A percentile compares a stretch with the other conserved stretches of the same genome.
phyloP scores from a whole-genome alignment of 192 early-diverging fungal genomes.

The Entomortierella beljakovae region DNA sequence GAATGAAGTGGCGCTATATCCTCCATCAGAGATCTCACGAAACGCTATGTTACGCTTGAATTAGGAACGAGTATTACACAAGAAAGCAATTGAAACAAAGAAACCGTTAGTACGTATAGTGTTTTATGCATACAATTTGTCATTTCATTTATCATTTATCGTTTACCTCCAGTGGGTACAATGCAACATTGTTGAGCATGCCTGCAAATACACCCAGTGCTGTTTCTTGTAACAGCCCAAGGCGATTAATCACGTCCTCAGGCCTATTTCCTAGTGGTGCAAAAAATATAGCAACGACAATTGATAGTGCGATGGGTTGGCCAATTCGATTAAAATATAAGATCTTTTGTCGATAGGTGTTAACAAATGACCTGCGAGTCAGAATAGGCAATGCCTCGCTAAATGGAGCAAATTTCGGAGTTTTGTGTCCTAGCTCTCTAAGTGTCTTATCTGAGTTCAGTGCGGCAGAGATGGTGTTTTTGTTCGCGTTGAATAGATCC shows the following conservation, averaged over 20 bases:
- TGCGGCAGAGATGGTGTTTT: slow-evolving; percentile 23
- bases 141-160: no score
- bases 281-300: slow-evolving; percentile 50
- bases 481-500: slow-evolving; percentile 30
- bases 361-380: slow-evolving; percentile 40
- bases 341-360: slow-evolving; percentile 48
- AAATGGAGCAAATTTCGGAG: slow-evolving; percentile 34
- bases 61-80: no score
- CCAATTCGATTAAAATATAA: slow-evolving; percentile 38
- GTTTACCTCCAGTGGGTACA: slow-evolving; percentile 50
- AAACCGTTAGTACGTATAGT: not conserved
- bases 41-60: slow-evolving; percentile 51
- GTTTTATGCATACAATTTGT: no score
- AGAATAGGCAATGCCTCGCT: slow-evolving; percentile 42
- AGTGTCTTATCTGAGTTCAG: slow-evolving; percentile 5
- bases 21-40: slow-evolving; percentile 48
- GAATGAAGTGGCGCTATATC: slow-evolving; percentile 48
- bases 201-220: slow-evolving; percentile 44
- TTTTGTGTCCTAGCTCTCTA: slow-evolving; percentile 25
- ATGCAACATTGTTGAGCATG: slow-evolving; percentile 53
- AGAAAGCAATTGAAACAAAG: not conserved
- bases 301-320: slow-evolving; percentile 26
- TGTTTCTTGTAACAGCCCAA: slow-evolving; percentile 47
- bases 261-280: slow-evolving; percentile 28
- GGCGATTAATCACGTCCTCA: slow-evolving; percentile 33